phyloP scores from a whole-genome alignment of 495 filamentous ascomycete genomes.

The Hypoxylon perforatum region DNA sequence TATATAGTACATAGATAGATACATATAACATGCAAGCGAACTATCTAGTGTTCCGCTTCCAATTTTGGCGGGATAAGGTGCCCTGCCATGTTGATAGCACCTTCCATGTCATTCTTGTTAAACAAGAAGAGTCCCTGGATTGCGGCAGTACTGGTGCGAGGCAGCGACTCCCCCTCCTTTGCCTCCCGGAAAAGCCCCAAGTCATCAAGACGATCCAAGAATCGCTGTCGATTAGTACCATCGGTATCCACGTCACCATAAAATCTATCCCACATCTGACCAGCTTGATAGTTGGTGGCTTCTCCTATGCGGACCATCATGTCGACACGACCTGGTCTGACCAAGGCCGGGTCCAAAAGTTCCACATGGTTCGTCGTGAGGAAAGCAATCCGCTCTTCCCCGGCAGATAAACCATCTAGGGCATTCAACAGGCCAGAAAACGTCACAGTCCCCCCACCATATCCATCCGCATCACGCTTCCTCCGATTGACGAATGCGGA shows the following conservation, averaged over 20 bases:
- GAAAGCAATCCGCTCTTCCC: constrained; percentile 92
- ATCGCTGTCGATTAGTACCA: constrained; percentile 64
- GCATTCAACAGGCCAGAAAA: constrained; percentile 96
- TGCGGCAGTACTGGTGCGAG: constrained; percentile 81
- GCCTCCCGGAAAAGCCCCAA: constrained; percentile 60
- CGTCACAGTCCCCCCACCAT: constrained; percentile 89
- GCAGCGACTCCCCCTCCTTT: constrained; percentile 53
- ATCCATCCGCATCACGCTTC: constrained; percentile 83
- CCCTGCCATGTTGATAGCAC: constrained; percentile 83
- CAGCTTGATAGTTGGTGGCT: constrained; percentile 85
- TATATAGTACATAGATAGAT: constrained; percentile 28
- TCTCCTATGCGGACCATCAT: constrained; percentile 92
- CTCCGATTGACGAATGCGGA: constrained; percentile 88
- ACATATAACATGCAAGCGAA: constrained; percentile 16
- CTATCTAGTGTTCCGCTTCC: constrained; percentile 52
- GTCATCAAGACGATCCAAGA: constrained; percentile 60
- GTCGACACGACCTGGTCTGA: constrained; percentile 92
- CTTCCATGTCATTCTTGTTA: constrained; percentile 89
- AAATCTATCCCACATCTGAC: constrained; percentile 91
- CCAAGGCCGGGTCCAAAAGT: constrained; percentile 85
- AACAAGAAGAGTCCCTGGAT: constrained; percentile 94
- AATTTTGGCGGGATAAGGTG: constrained; percentile 67
- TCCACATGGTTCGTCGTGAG: constrained; percentile 96
- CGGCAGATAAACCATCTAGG: constrained; percentile 92
- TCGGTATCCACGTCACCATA: constrained; percentile 83